Percentiles rank a stretch among this genome's conserved stretches.
Conservation (phyloP, 2,329 filamentous ascomycete species). For the Xylaria sp. region DNA sequence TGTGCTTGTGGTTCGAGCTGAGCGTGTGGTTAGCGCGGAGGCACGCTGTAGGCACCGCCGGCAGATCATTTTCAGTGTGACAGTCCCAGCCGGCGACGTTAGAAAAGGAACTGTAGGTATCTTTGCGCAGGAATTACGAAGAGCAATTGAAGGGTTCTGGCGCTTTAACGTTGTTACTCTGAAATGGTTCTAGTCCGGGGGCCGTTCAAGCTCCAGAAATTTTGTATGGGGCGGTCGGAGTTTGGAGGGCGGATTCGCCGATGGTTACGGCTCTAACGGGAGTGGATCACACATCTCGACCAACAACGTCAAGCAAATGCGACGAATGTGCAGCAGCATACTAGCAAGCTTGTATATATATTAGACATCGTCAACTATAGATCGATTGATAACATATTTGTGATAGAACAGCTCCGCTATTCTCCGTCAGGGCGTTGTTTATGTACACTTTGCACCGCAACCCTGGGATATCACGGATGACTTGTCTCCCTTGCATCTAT, state of each 20-base stretch:
- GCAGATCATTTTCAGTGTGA: conserved; percentile 51
- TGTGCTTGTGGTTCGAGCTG: conserved; percentile 25
- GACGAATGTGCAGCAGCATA: neutral
- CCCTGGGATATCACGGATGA: conserved; percentile 6
- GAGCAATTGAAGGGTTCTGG: neutral
- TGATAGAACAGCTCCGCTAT: conserved; percentile 1
- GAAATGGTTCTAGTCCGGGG: conserved; percentile 9
- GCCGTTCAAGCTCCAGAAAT: conserved; percentile 38
- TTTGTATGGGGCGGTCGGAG: conserved; percentile 40
- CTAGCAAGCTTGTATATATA: too few relatives aligned
- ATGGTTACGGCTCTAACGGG: conserved; percentile 12
- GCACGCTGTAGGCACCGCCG: conserved; percentile 57
- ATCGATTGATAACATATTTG: neutral
- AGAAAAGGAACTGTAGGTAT: neutral
- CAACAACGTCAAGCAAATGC: neutral
- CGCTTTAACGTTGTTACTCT: neutral
- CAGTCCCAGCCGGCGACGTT: too few relatives aligned
- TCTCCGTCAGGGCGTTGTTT: conserved; percentile 9
- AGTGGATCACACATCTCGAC: neutral
- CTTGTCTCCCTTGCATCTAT: conserved; percentile 6
- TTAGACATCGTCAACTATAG: neutral
- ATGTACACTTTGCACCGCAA: conserved; percentile 21
- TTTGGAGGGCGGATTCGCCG: conserved; percentile 36
- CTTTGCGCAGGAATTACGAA: neutral
- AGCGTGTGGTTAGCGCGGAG: conserved; percentile 40